Conservation (phyloP, 1,284 basidiomycete species). For the Athelia sp. region DNA sequence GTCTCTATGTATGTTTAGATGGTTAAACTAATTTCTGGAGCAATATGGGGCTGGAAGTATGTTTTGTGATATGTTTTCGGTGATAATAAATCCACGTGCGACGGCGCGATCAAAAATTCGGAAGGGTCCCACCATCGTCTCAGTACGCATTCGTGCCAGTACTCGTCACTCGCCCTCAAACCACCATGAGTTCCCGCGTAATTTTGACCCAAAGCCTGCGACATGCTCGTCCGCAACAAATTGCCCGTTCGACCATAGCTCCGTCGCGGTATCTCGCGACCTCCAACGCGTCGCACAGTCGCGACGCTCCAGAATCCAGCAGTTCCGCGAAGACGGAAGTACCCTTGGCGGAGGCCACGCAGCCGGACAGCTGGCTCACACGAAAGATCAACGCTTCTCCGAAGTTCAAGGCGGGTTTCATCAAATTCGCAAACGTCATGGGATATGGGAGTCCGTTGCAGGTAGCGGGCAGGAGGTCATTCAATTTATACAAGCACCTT, state of each 20-base stretch:
- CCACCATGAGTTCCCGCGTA: neutral
- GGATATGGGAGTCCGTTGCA: conserved; percentile 63
- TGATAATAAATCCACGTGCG: neutral
- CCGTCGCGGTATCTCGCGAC: neutral
- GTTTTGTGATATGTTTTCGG: neutral
- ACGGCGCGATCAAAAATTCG: neutral
- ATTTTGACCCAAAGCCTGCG: neutral
- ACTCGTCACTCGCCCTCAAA: neutral
- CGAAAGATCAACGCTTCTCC: conserved; percentile 51
- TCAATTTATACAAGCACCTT: conserved; percentile 53
- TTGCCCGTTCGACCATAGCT: neutral
- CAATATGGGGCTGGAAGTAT: neutral
- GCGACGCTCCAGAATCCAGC: neutral
- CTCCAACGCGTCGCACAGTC: neutral
- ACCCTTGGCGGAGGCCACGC: conserved; percentile 8
- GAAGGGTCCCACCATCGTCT: neutral
- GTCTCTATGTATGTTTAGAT: too few species aligned
- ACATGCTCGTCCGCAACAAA: neutral
- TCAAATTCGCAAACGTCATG: conserved; percentile 43
- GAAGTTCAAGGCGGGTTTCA: conserved; percentile 41
- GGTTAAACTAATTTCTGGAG: neutral
- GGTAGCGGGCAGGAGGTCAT: conserved; percentile 51
- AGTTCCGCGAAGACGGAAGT: neutral
- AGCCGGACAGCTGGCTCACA: conserved; percentile 51
- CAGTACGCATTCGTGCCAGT: neutral